Evolutionary conservation across 208 protist genomes (phyloP).

Genomic region (Leptomonas pyrrhocoris): DNA sequence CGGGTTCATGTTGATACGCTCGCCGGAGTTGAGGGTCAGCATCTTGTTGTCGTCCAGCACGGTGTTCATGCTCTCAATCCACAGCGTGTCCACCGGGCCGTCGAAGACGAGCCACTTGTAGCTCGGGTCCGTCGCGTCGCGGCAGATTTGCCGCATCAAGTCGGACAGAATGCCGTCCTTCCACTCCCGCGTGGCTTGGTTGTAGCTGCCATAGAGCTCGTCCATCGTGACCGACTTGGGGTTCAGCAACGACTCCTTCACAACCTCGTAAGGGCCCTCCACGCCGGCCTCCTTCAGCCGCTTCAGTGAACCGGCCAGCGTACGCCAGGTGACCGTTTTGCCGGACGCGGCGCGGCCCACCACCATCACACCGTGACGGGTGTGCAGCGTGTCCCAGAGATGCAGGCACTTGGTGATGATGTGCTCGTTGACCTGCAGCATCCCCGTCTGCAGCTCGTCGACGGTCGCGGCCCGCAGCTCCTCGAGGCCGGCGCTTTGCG

Average conservation of each 20-base stretch:
- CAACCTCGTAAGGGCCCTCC: slow-evolving; percentile 87
- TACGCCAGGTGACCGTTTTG: slow-evolving; percentile 96
- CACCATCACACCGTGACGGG: slow-evolving; percentile 98
- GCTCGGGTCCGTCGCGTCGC: slow-evolving; percentile 88
- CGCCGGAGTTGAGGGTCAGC: slow-evolving; percentile 98
- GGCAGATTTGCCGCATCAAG: slow-evolving; percentile 94
- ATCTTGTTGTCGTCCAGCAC: slow-evolving; percentile 99
- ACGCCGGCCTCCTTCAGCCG: slow-evolving; percentile 78
- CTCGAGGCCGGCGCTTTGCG: slow-evolving; percentile 74
- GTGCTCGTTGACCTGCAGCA: slow-evolving; percentile 82
- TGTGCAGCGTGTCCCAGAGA: slow-evolving; percentile 96
- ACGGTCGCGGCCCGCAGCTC: slow-evolving; percentile 84
- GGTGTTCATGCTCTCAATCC: slow-evolving; percentile 99
- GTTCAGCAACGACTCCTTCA: slow-evolving; percentile 94
- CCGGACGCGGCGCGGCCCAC: slow-evolving; percentile 95
- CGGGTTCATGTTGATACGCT: slow-evolving; percentile 97
- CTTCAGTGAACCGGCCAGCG: slow-evolving; percentile 82
- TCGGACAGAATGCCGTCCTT: slow-evolving; percentile 97
- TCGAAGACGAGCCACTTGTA: slow-evolving; percentile 99
- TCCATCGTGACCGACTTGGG: slow-evolving; percentile 97
- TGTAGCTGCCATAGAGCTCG: slow-evolving; percentile 98
- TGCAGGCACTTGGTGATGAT: slow-evolving; percentile 95
- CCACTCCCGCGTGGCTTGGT: slow-evolving; percentile 97
- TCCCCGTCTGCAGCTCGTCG: slow-evolving; percentile 71
- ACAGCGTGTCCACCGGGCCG: slow-evolving; percentile 98